Base-by-base conservation (phyloP, 2,329 filamentous ascomycete genomes). In the Colletotrichum melonis region DNA sequence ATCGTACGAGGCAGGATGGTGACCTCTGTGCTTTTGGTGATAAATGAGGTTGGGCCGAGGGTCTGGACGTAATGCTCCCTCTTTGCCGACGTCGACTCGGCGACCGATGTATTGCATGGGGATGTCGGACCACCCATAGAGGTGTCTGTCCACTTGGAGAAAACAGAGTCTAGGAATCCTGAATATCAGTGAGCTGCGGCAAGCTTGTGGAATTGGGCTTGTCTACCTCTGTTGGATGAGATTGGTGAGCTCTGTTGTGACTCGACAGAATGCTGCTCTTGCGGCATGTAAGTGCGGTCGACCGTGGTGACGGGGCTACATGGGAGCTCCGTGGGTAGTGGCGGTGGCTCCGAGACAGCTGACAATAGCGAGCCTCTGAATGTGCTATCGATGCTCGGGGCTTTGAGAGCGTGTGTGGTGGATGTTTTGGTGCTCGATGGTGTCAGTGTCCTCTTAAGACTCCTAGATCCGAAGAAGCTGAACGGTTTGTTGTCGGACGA, bases 111-210 rank as follows among this genome's bases (percentile, higher is more conserved):
- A 60, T 79, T 81, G 22, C 79, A 80, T 11, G 82, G 81, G 8
- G 80, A 81, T 14, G 79, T 80, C 19, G 80, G 79, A 12, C 77
- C 79, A 42, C 76, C 73, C 54, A 78, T 76, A n/a, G 81, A 80
- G 54, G 76, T 77, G 22, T 84, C 81, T 24, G 86, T 87, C 80
- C 84, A 84, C 75, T 81, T 85, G 0, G 86, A 87, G 38, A 86
- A 78, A 3, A 84, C 81, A 5, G 87, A 88, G 64, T 86, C 87
- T 81, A 71, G 57, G 12, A 73, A 57, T 28, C 56, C 73, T 73
- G 63, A 30, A 64, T 5, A 75, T 79, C 66, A 73, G 72, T 76
- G 66, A 78, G 76, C 49, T 69, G 75, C 49, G 68, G 58, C 42
- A 68, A 63, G 57, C 55, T 58, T 54, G 55, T 59, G 12, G 55